Evolutionary conservation across 305 asterid genomes (phyloP), one percentile per base, ranked within the genome.

Genomic region (Fraxinus paxiana): DNA sequence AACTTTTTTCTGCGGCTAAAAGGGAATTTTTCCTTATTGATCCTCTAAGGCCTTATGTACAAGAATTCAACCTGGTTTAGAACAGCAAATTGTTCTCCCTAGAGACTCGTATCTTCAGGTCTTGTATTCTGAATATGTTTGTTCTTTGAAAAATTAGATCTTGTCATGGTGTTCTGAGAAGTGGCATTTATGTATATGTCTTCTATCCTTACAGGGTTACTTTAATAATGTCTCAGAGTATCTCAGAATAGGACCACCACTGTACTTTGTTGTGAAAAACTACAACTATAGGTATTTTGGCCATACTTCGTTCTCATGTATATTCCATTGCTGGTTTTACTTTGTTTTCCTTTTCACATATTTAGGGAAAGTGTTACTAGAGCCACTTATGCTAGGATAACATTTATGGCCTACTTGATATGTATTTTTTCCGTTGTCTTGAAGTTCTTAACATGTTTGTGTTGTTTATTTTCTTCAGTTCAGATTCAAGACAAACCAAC

Each of bases 81-180:
- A 96, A 85, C 99, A 96, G 86, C 96, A 94, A 90, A 90, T 94
- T 77, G 99, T 96, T 89, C 98, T 96, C 86, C 99, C 99, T 79
- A 92, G 94, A 22, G 95, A 96, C 87, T 96, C 99, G 24, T 96
- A 94, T 86, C 99, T 96, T 88, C 99, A 96, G 99, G 99, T 95
- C 70, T 73, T 75, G 63, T 56, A 70, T 20, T 67, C 51, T 30
- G 67, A 35, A 28, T 78, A 76, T 61, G 79, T 86, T 63, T 77
- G 51, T 80, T 82, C 63, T 65, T 30, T 30, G 38, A 20, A 24
- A 56, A 48, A 46, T 51, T 48, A 33, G 12, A 35, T 46, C 70
- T 70, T 71, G 43, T 65, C 7, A 2, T 22, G 59, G 7, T 63
- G 37, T 76, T 69, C 63, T 38, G 48, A 76, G 77, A 70, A 70